Evolutionary conservation across 1,284 basidiomycete genomes (phyloP).

Genomic region (Trametes versicolor): DNA sequence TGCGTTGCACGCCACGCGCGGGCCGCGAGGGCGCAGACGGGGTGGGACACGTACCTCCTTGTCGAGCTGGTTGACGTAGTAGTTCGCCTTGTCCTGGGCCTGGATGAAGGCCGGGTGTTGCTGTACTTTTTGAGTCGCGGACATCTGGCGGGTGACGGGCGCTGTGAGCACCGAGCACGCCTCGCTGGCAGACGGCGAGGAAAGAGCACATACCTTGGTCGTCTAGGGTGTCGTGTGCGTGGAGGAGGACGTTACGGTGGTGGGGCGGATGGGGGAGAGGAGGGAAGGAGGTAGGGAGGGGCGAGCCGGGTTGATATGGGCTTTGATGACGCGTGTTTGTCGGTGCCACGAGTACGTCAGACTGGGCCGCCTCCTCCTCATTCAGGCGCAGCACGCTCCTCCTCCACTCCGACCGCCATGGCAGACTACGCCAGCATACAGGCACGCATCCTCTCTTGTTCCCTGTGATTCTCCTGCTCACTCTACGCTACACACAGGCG

Average conservation of each 20-base stretch:
- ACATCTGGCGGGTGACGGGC: conserved; percentile 61
- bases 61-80: conserved; percentile 88
- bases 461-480: conserved; percentile 13
- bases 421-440: conserved; percentile 52
- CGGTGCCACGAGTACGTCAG: conserved; percentile 47
- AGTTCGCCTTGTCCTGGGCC: conserved; percentile 77
- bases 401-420: conserved; percentile 44
- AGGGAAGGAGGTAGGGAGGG: conserved; percentile 35
- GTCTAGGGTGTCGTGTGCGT: conserved; percentile 28
- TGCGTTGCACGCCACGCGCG: conserved; percentile 4
- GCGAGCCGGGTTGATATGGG: conserved; percentile 53
- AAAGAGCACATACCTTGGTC: conserved; percentile 30
- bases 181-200: not conserved
- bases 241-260: not conserved
- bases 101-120: conserved; percentile 88
- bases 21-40: not conserved
- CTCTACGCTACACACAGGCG: conserved; percentile 48
- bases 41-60: conserved; percentile 78
- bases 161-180: conserved; percentile 15
- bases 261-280: conserved; percentile 22
- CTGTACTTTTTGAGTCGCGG: conserved; percentile 78
- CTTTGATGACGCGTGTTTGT: conserved; percentile 61
- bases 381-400: conserved; percentile 37
- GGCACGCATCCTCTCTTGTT: conserved; percentile 43
- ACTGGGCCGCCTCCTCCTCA: conserved; percentile 44